Evolutionary conservation across 805 yeast species (phyloP), one percentile per base, ranked within the genome.

Genomic region (Yarrowia sp.): DNA sequence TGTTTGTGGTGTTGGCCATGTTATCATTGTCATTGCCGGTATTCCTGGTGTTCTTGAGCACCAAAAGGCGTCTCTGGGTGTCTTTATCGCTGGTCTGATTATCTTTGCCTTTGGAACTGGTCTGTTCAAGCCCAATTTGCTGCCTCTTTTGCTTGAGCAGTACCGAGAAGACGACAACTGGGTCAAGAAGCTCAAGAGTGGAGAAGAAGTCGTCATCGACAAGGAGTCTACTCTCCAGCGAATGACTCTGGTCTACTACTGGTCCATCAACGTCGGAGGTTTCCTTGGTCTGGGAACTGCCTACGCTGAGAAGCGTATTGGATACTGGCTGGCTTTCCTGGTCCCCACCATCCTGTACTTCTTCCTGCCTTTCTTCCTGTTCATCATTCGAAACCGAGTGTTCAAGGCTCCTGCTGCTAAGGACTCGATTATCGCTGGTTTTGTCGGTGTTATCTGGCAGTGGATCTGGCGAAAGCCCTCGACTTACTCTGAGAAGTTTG

Each of bases 31-130:
- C 5, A 70, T 71, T 48, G 32, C 70, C 10, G 59, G 56, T 14
- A 97, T 97, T 16, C 82, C 82, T n/a, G 97, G 97, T 11, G 84
- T 84, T 26, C 80, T 94, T 72, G 97, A 91, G 76, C 91, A 89
- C 76, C 89, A 85, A 69, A 79, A 83, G 52, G 66, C 69, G 4
- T 72, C 75, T 15, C 59, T 72, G 38, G 75, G 73, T 46, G 63
- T 73, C 67, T 81, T 83, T 38, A 74, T 79, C 63, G 73, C 84
- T 55, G 84, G 70, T 49, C 69, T 73, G 22, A 63, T 73, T 22
- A 70, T 72, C 46, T 68, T 73, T 19, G 75, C 63, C 2, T 56
- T 56, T 42, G 86, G 87, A 71, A 83, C 87, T 45, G 87, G 87
- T 72, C 80, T 83, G 68, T 83, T 85, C 72, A 85, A 85, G 73